Base-by-base conservation (phyloP, 169 alveolate genomes). In the Plasmodium fragile region DNA sequence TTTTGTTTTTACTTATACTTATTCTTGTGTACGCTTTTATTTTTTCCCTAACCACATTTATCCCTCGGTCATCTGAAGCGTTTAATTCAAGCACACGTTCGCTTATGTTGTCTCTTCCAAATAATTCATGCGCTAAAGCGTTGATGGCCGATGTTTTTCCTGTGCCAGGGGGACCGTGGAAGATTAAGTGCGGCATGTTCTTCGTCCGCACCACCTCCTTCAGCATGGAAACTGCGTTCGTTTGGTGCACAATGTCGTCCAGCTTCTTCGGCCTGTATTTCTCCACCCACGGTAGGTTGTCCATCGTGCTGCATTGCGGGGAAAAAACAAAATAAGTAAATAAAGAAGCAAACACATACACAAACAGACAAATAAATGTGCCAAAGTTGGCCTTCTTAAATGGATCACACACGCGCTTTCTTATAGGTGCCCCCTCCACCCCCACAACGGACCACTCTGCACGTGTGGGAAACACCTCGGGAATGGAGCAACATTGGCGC, bases 1-100 rank as follows among this genome's bases (percentile, higher is more conserved):
- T 84, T 75, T 94, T 95, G 43, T 95, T 98, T 95, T 95, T 97
- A 94, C 96, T 98, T 83, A 98, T 98, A 55, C 98, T 97, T 94
- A 98, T 98, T 91, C 99, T 96, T 39, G 99, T 98, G 97, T 98
- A 99, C 82, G 98, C 97, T 95, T 99, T 99, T 32, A 99, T 98
- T 92, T 98, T 98, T 87, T 99, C 99, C 73, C 99, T 96, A 28
- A 99, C 99, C 32, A 99, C 99, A 70, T 95, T 96, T 52, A 99
- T 99, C 89, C 99, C 99, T 96, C 99, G 96, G 69, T 99, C 99
- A 95, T 99, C 99, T 0, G 99, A 99, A 2, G 99, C 99, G 95
- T 99, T 99, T 28, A 99, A 95, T 95, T 99, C 99, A 77, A 99
- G 95, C 36, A 99, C 98, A 73, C 99, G 97, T 65, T 97, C 97